These are phyloP conservation scores for Starmerella apis DNA, from an alignment of 805 yeast genomes.

Conservation along the genomic window DNA sequence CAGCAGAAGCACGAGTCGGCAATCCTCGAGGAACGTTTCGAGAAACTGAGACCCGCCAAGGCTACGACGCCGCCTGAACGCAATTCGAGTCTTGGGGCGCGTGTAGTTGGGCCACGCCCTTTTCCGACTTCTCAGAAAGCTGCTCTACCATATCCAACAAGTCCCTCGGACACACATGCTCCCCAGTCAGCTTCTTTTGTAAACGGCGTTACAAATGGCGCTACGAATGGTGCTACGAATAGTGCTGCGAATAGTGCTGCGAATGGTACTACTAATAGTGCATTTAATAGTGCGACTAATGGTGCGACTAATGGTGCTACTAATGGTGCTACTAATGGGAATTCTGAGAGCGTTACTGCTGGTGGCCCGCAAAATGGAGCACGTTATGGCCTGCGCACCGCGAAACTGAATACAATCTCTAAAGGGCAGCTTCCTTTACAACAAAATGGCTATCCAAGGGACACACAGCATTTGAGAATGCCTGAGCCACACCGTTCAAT, in stretches of 20 bases:
- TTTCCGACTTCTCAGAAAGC: background rate
- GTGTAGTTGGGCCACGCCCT: background rate
- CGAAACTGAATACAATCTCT: background rate
- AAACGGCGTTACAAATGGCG: background rate
- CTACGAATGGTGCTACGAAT: background rate
- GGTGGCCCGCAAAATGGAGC: background rate
- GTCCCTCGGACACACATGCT: slow-evolving; percentile 1
- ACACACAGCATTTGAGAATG: slow-evolving; percentile 1
- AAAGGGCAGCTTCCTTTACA: no score
- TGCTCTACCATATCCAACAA: slow-evolving; percentile 9
- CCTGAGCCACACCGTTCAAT: slow-evolving; percentile 7
- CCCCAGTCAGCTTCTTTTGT: background rate
- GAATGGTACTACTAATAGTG: background rate
- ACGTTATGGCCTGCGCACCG: background rate
- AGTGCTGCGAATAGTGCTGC: background rate
- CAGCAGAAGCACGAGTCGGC: slow-evolving; percentile 11
- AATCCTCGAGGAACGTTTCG: slow-evolving; percentile 19
- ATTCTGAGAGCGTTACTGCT: background rate
- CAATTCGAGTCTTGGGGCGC: background rate
- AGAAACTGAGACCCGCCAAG: slow-evolving; percentile 17
- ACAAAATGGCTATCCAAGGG: slow-evolving; percentile 1
- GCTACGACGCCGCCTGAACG: slow-evolving; percentile 7
- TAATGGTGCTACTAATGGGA: background rate
- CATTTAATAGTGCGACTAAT: background rate
- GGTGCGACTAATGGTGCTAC: background rate